Conservation (phyloP, 2,329 filamentous ascomycete genomes). For the Pseudogymnoascus sp. region DNA sequence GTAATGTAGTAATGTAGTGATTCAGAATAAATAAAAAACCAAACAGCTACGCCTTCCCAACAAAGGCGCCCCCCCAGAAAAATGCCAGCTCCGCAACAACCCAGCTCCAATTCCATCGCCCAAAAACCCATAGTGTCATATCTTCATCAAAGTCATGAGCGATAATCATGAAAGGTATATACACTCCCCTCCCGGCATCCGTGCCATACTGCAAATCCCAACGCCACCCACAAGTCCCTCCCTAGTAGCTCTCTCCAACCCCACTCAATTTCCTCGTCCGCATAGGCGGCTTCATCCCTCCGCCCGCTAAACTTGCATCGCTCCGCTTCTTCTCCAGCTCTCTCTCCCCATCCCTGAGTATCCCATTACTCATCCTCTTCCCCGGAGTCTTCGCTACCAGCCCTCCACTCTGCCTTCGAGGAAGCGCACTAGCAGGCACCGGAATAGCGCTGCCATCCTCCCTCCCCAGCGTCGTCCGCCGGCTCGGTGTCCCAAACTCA, state of each 20-base stretch:
- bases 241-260: constrained; percentile 50
- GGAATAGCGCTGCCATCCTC: constrained; percentile 40
- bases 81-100: not conserved
- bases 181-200: not conserved
- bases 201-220: constrained; percentile 6
- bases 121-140: constrained; percentile 8
- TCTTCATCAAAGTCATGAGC: constrained; percentile 9
- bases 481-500: constrained; percentile 36
- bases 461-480: constrained; percentile 37
- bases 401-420: constrained; percentile 44
- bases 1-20: not conserved
- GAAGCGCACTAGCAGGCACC: constrained; percentile 36
- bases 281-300: constrained; percentile 23
- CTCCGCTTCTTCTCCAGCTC: constrained; percentile 17
- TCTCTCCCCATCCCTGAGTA: constrained; percentile 15
- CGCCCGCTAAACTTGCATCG: constrained; percentile 12
- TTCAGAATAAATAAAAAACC: not conserved
- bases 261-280: constrained; percentile 42
- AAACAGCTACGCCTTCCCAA: not conserved
- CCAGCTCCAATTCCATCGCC: constrained; percentile 5
- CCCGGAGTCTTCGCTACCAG: constrained; percentile 24
- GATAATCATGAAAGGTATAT: constrained; percentile 6
- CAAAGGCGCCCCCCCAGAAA: not conserved
- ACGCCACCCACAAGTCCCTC: constrained; percentile 12
- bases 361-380: constrained; percentile 25